Percentiles rank a stretch among this genome's conserved stretches.
Evolutionary conservation across 2,329 filamentous ascomycete genomes (phyloP).

Genomic region (Exophiala mesophila): DNA sequence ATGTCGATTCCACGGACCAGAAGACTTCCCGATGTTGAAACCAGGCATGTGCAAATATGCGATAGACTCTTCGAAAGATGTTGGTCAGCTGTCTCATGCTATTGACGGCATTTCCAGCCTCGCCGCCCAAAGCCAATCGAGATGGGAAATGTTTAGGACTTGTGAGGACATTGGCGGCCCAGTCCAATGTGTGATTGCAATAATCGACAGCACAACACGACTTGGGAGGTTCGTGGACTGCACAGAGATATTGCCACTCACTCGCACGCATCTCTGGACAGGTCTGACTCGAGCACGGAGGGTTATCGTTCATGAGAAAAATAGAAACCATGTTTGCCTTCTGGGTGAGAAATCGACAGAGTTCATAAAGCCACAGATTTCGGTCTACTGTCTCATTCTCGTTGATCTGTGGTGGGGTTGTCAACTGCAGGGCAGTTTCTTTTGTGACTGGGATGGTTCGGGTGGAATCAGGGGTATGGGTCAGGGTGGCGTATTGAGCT

Average conservation of each 20-base stretch:
- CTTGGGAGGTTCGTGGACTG: constrained; percentile 94
- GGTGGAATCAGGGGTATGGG: constrained; percentile 50
- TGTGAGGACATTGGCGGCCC: constrained; percentile 90
- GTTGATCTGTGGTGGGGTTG: constrained; percentile 64
- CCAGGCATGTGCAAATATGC: constrained; percentile 98
- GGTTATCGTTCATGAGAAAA: constrained; percentile 84
- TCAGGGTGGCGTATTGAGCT: constrained; percentile 80
- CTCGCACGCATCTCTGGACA: constrained; percentile 98
- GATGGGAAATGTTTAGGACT: constrained; percentile 94
- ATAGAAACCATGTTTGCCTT: constrained; percentile 91
- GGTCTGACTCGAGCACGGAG: constrained; percentile 80
- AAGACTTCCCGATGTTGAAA: constrained; percentile 95
- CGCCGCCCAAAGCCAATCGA: constrained; percentile 58
- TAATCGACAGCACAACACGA: constrained; percentile 98
- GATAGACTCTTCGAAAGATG: constrained; percentile 87
- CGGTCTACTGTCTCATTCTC: constrained; percentile 57
- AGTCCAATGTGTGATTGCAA: constrained; percentile 97
- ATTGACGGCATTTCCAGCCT: constrained; percentile 38
- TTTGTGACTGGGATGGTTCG: constrained; percentile 69
- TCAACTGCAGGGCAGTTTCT: constrained; percentile 68
- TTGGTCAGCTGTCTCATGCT: constrained; percentile 71
- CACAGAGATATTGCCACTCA: constrained; percentile 98
- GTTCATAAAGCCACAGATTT: constrained; percentile 94
- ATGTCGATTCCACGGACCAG: constrained; percentile 84
- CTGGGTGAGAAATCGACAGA: constrained; percentile 90